phyloP scores from a whole-genome alignment of 2,329 filamentous ascomycete species.

The Dactylonectria macrodidyma region DNA sequence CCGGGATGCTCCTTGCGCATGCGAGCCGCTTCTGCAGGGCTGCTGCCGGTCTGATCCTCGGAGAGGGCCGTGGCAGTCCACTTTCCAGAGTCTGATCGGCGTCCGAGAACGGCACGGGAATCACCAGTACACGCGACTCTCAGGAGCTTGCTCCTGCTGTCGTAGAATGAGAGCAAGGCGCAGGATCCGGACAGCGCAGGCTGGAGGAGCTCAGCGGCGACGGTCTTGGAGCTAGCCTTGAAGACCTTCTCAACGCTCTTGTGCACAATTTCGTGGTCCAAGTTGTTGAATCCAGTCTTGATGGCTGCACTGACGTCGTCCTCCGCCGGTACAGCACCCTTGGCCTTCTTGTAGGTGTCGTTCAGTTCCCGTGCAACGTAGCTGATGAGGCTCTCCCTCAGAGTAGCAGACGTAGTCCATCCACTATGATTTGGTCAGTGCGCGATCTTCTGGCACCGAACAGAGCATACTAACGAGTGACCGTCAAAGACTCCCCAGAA shows the following conservation, averaged over 20 bases:
- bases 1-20: conserved; percentile 90
- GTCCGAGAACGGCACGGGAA: conserved; percentile 93
- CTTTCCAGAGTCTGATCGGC: conserved; percentile 83
- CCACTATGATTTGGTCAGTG: conserved; percentile 69
- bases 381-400: conserved; percentile 91
- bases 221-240: conserved; percentile 89
- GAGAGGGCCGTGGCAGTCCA: conserved; percentile 94
- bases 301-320: conserved; percentile 92
- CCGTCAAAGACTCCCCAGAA: conserved; percentile 99
- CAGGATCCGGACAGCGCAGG: conserved; percentile 98
- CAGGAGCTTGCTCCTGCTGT: conserved; percentile 86
- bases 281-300: conserved; percentile 88
- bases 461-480: conserved; percentile 77
- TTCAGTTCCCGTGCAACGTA: conserved; percentile 96
- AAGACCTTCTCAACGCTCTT: conserved; percentile 93
- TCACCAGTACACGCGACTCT: conserved; percentile 97
- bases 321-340: conserved; percentile 75
- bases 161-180: conserved; percentile 96
- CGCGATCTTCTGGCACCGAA: background rate
- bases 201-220: conserved; percentile 91
- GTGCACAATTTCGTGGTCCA: conserved; percentile 96
- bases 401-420: conserved; percentile 97
- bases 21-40: conserved; percentile 85
- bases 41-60: conserved; percentile 93
- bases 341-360: conserved; percentile 85